A percentile compares a stretch with the other conserved stretches of the same genome.
These are phyloP conservation scores for Cladophialophora immunda DNA, from an alignment of 2,329 filamentous ascomycete genomes.

Conservation along the genomic window DNA sequence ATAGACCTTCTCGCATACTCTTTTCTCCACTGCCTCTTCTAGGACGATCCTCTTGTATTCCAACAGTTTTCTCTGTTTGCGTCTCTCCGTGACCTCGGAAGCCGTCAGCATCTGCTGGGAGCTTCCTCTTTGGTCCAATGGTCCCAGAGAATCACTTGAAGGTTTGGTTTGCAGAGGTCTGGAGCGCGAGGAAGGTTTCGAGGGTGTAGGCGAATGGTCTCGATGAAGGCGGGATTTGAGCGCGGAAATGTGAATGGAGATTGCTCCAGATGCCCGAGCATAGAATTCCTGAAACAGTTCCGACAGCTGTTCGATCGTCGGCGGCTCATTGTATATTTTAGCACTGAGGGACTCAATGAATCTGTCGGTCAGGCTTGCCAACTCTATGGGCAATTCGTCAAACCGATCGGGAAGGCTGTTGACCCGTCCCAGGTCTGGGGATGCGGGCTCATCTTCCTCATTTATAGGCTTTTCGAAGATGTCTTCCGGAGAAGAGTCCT, in stretches of 20 bases:
- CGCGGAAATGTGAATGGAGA: slow-evolving; percentile 84
- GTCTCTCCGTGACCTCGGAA: slow-evolving; percentile 81
- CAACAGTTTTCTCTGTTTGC: slow-evolving; percentile 77
- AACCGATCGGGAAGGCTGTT: slow-evolving; percentile 69
- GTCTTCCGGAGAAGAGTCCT: slow-evolving; percentile 45
- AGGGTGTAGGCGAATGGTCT: slow-evolving; percentile 64
- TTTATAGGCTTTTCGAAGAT: slow-evolving; percentile 55
- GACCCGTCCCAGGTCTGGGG: slow-evolving; percentile 44
- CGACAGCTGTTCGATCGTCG: slow-evolving; percentile 82
- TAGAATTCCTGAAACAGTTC: slow-evolving; percentile 97
- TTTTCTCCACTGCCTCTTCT: slow-evolving; percentile 90
- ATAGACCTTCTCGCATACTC: slow-evolving; percentile 85
- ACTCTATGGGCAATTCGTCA: slow-evolving; percentile 91
- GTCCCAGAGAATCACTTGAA: slow-evolving; percentile 36
- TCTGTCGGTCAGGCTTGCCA: slow-evolving; percentile 87
- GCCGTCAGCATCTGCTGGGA: slow-evolving; percentile 90
- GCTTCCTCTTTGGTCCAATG: slow-evolving; percentile 49
- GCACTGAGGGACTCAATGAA: slow-evolving; percentile 91
- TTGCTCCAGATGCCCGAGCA: slow-evolving; percentile 77
- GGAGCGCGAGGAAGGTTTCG: slow-evolving; percentile 36
- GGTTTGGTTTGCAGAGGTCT: slow-evolving; percentile 28
- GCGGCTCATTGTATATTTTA: slow-evolving; percentile 84
- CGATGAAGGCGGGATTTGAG: slow-evolving; percentile 78
- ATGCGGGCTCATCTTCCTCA: slow-evolving; percentile 43
- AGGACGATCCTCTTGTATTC: slow-evolving; percentile 79